A percentile compares a stretch with the other conserved stretches of the same genome.
Evolutionary conservation across 306 rosid species (phyloP).

Genomic region (Cicer yamashitae): DNA sequence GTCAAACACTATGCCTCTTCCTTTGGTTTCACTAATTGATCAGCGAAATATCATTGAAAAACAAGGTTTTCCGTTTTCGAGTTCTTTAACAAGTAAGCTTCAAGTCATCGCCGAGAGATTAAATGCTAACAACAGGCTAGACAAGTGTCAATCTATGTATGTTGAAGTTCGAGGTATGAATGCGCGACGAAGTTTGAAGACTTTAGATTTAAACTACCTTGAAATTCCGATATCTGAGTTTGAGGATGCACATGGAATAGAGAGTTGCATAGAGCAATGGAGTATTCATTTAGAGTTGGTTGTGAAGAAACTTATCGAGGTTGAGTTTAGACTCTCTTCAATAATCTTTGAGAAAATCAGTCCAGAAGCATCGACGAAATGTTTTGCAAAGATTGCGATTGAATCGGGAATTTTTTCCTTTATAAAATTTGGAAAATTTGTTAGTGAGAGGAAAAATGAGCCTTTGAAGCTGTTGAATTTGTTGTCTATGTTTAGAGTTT

Average conservation of each 20-base stretch:
- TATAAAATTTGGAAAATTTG: conserved; percentile 68
- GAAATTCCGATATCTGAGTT: conserved; percentile 48
- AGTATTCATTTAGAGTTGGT: conserved; percentile 63
- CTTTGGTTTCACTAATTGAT: conserved; percentile 46
- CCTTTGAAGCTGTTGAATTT: conserved; percentile 80
- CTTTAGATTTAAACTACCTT: conserved; percentile 74
- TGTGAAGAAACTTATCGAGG: conserved; percentile 58
- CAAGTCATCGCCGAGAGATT: conserved; percentile 61
- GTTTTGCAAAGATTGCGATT: conserved; percentile 64
- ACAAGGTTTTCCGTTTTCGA: conserved; percentile 52
- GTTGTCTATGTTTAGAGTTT: conserved; percentile 65
- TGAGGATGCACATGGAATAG: conserved; percentile 45
- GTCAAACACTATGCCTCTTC: conserved; percentile 50
- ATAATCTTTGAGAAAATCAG: conserved; percentile 60
- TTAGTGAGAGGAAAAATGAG: conserved; percentile 60
- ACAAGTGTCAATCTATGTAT: conserved; percentile 59
- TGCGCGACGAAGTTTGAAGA: conserved; percentile 61
- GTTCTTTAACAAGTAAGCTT: conserved; percentile 54
- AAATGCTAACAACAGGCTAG: conserved; percentile 57
- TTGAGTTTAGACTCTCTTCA: conserved; percentile 60
- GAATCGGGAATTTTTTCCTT: conserved; percentile 69
- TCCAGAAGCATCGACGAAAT: conserved; percentile 50
- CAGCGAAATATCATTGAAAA: conserved; percentile 38
- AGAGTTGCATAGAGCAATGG: conserved; percentile 67
- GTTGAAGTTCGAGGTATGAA: conserved; percentile 62